Conservation (phyloP, 2,329 filamentous ascomycete species). For the Colletotrichum tropicale region DNA sequence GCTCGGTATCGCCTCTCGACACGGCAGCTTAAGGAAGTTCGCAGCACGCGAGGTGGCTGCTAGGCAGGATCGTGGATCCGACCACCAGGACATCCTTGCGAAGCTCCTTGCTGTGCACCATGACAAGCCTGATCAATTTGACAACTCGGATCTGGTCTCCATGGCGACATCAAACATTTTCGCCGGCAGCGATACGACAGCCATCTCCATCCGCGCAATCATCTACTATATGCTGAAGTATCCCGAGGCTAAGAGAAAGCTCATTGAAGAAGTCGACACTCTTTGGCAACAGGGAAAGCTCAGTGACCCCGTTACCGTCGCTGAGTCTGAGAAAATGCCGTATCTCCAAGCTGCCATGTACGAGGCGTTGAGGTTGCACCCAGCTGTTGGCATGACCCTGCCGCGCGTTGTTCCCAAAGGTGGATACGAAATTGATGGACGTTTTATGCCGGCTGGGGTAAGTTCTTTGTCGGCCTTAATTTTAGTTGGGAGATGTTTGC, state of each 20-base stretch:
- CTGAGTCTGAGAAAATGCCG: constrained; percentile 3
- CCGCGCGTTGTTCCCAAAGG: background rate
- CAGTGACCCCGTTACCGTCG: background rate
- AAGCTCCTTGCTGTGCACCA: background rate
- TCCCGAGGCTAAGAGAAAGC: background rate
- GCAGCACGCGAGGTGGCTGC: background rate
- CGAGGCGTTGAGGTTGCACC: background rate
- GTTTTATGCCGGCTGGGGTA: constrained; percentile 27
- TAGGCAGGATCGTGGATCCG: background rate
- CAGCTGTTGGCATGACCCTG: constrained; percentile 9
- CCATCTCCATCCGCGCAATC: background rate
- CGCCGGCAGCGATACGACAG: constrained; percentile 9
- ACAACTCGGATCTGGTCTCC: background rate
- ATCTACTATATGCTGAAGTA: constrained; percentile 2
- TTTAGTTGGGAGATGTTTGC: background rate
- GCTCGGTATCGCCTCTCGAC: background rate
- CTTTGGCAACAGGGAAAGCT: background rate
- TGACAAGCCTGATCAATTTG: background rate
- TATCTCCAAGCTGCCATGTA: constrained; percentile 7
- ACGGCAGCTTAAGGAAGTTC: background rate
- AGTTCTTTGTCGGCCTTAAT: background rate
- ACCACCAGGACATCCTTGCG: background rate
- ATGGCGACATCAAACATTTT: constrained; percentile 3
- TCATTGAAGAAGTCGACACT: background rate
- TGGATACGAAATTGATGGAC: constrained; percentile 21